Evolutionary conservation across 1,284 basidiomycete genomes (phyloP).

Genomic region (Ganoderma boninense): DNA sequence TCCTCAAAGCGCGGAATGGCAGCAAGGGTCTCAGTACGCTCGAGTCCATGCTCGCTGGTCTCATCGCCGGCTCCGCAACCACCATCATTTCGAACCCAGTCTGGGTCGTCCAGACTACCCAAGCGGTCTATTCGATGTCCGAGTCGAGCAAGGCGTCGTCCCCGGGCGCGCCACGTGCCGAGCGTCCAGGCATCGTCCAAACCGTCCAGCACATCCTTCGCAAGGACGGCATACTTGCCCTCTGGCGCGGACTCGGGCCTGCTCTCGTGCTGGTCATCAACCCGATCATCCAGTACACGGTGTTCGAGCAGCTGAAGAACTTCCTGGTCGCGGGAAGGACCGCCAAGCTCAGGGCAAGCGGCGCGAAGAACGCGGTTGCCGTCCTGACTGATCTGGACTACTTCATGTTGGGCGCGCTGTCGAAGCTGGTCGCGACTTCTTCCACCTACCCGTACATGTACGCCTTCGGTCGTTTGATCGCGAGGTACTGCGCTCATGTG

Average conservation of each 20-base stretch:
- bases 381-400: constrained; percentile 86
- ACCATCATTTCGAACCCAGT: constrained; percentile 94
- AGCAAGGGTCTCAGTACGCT: constrained; percentile 79
- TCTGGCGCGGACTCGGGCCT: constrained; percentile 97
- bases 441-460: constrained; percentile 85
- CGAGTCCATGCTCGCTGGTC: constrained; percentile 91
- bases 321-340: constrained; percentile 68
- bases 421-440: constrained; percentile 84
- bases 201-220: constrained; percentile 79
- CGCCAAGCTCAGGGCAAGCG: constrained; percentile 56
- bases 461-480: constrained; percentile 32
- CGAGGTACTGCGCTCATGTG: too few species aligned
- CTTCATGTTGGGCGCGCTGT: constrained; percentile 89
- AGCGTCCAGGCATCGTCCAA: constrained; percentile 73
- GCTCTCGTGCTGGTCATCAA: constrained; percentile 95
- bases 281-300: constrained; percentile 92
- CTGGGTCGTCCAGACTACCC: constrained; percentile 95
- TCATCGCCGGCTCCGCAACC: constrained; percentile 90
- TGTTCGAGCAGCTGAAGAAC: constrained; percentile 91
- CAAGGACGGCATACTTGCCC: constrained; percentile 81
- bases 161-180: constrained; percentile 41
- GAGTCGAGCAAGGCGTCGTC: constrained; percentile 39
- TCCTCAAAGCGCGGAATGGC: constrained; percentile 65
- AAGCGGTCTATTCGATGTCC: constrained; percentile 73
- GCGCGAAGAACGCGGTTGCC: constrained; percentile 49